Conservation (phyloP, 441 rosid species). For the Erodium texanum region DNA sequence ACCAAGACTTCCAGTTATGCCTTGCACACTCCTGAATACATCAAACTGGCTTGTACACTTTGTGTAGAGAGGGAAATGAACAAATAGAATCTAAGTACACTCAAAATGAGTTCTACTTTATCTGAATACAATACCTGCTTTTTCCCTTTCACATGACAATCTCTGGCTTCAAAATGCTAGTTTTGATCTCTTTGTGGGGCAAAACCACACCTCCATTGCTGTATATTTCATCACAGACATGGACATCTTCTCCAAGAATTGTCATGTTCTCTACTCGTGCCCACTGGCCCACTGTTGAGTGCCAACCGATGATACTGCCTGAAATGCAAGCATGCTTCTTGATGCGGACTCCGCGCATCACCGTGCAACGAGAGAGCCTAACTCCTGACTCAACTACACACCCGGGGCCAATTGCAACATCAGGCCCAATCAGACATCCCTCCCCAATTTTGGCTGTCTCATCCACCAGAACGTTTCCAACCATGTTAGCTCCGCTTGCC, state of each 20-base stretch:
- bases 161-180: neutral
- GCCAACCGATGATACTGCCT: neutral
- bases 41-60: neutral
- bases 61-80: neutral
- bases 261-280: neutral
- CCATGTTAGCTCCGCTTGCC: slow-evolving; percentile 17
- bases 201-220: neutral
- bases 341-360: neutral
- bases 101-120: neutral
- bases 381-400: neutral
- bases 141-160: neutral
- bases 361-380: neutral
- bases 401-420: neutral
- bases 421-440: neutral
- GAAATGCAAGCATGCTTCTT: neutral
- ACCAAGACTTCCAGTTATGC: neutral
- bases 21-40: neutral
- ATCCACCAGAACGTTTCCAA: neutral
- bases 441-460: neutral
- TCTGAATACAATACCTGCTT: neutral
- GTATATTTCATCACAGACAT: slow-evolving; percentile 1
- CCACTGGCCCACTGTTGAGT: neutral
- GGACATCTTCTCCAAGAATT: neutral
- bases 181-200: neutral
- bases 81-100: neutral